Base-by-base conservation (phyloP, 225 moss, liverwort and hornwort species). In the Sphagnum tenellum region DNA sequence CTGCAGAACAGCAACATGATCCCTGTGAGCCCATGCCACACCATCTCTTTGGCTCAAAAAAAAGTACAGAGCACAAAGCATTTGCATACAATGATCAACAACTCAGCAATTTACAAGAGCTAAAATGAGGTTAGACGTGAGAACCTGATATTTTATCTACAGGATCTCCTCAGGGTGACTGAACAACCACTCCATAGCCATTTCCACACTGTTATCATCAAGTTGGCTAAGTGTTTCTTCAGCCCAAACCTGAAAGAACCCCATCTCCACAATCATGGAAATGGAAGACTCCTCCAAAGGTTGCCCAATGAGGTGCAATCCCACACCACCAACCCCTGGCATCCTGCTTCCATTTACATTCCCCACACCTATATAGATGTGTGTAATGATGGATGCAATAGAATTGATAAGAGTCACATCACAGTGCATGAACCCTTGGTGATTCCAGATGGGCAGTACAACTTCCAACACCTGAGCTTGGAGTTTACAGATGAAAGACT, bases 141-240 rank as follows among this genome's bases (percentile, higher is more conserved):
- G n/a, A n/a, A n/a, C n/a, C n/a, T n/a, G n/a, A n/a, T n/a, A n/a
- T n/a, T n/a, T n/a, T n/a, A n/a, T n/a, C n/a, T n/a, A n/a, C n/a
- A n/a, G 79, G 82, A 72, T 85, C 77, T 69, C 91, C 69, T 94
- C 94, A 3, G 94, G 86, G 71, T 91, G 94, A 63, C 82, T 91
- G 66, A 91, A 91, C 57, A 94, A 69, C 94, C 94, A 94, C 71
- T 94, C 94, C 56, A 83, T 87, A 64, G 94, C 94, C 94, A 91
- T 89, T 74, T 89, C 91, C 68, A 90, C 82, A 66, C 84, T 94
- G 48, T 86, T 91, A 48, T 77, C 76, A 69, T 89, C 91, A 59
- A 94, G 75, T 4, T 86, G 91, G 64, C 91, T 85, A 64, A 94
- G 76, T 61, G 94, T 91, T 68, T 94, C 94, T 77, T 94, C 91